Evolutionary conservation across 805 yeast species (phyloP).

Genomic region (Saccharomycopsis sp.): DNA sequence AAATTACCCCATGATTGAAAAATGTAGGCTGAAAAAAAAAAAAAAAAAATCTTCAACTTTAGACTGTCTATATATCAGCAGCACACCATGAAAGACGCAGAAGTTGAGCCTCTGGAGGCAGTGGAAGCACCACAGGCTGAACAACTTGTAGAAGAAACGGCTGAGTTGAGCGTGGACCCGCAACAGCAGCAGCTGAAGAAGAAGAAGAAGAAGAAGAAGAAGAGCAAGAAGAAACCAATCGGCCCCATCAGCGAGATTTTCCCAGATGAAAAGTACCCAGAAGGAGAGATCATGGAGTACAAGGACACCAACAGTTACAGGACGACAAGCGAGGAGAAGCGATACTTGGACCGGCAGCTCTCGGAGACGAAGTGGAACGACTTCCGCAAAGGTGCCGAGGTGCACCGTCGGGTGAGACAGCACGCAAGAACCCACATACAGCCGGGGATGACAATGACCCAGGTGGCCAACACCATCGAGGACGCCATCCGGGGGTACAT

Average conservation of each 20-base stretch:
- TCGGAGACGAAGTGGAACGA: conserved; percentile 65
- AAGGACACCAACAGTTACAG: conserved; percentile 62
- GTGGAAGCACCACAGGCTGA: too few species aligned
- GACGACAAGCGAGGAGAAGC: conserved; percentile 76
- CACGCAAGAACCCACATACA: conserved; percentile 63
- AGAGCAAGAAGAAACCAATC: conserved; percentile 42
- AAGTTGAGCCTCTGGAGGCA: too few species aligned
- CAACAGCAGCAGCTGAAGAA: too few species aligned
- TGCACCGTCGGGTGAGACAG: conserved; percentile 83
- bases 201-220: conserved; percentile 50
- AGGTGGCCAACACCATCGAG: conserved; percentile 84
- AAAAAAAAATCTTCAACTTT: too few species aligned
- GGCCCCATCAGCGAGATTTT: conserved; percentile 58
- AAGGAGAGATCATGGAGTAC: conserved; percentile 81
- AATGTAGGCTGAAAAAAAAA: too few species aligned
- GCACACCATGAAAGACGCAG: too few species aligned
- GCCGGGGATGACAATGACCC: conserved; percentile 90
- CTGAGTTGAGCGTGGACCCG: too few species aligned
- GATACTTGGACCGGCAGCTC: conserved; percentile 63
- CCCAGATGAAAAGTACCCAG: conserved; percentile 70
- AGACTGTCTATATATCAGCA: too few species aligned
- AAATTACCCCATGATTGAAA: too few species aligned
- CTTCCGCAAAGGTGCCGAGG: conserved; percentile 91
- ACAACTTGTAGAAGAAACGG: too few species aligned
- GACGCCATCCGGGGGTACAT: conserved; percentile 70